Evolutionary conservation across 768 basidiomycete species (phyloP).

Genomic region (Phanerochaete sordida): DNA sequence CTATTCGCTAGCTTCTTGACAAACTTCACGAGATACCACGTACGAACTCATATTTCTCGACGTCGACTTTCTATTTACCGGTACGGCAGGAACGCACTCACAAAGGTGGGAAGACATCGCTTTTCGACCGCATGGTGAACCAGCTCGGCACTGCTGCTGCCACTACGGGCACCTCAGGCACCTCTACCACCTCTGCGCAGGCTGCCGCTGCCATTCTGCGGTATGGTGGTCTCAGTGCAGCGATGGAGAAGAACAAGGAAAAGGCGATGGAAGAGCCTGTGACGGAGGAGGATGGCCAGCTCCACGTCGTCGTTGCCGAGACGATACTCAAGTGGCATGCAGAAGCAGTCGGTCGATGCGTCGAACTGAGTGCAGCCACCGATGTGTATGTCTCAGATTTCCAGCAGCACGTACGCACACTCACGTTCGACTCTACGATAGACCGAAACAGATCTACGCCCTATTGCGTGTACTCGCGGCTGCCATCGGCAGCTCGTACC

Average conservation of each 20-base stretch:
- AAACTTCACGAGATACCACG: conserved; percentile 87
- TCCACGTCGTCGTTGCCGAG: conserved; percentile 77
- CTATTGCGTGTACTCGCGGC: conserved; percentile 85
- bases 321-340: conserved; percentile 97
- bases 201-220: conserved; percentile 88
- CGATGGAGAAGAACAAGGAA: conserved; percentile 12
- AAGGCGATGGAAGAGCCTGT: conserved; percentile 62
- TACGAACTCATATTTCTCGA: conserved; percentile 31
- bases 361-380: conserved; percentile 76
- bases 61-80: background rate
- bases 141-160: conserved; percentile 77
- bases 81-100: conserved; percentile 49
- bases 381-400: conserved; percentile 72
- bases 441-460: conserved; percentile 85
- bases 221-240: conserved; percentile 68
- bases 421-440: conserved; percentile 26
- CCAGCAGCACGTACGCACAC: background rate
- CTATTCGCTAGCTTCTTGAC: conserved; percentile 72
- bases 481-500: conserved; percentile 75
- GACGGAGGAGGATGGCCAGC: conserved; percentile 76
- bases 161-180: conserved; percentile 54
- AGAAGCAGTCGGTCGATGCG: conserved; percentile 91
- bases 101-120: conserved; percentile 64
- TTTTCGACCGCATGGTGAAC: conserved; percentile 91
- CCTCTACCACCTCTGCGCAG: conserved; percentile 70